Base-by-base conservation (phyloP, 2,329 filamentous ascomycete genomes). In the Monilinia polystroma region DNA sequence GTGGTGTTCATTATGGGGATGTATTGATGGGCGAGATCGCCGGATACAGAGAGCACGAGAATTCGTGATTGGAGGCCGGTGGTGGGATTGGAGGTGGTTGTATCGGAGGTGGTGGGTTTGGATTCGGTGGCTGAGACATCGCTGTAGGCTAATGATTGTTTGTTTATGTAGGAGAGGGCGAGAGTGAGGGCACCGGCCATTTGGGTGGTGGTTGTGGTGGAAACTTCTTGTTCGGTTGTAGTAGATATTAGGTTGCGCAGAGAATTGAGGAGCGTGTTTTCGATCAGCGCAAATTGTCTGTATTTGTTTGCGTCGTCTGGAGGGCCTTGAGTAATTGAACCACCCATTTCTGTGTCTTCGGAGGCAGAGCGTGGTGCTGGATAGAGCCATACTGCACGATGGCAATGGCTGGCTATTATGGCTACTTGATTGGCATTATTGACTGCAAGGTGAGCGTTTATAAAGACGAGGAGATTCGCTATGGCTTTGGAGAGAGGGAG, bases 1-100 rank as follows among this genome's bases (percentile, higher is more conserved):
- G 98, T 96, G 73, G 90, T 87, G 80, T 99, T 99, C 95, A 99
- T 99, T 72, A 96, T 95, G 0, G 94, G 90, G 66, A 99, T 99
- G 80, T 99, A 99, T 78, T 98, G 88, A 69, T 86, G 90, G 6
- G 93, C 88, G 0, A 96, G 86, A 73, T 94, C 91, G 53, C 85
- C 92, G 57, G 92, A 96, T 5, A 97, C 93, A 58, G 91, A 96
- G 64, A 99, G 78, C 70, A 98, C 88, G 65, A 99, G 84, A 74
- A 99, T 96, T 68, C 95, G 90, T 18, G 89, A 90, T 72, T 91
- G 89, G 26, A 95, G 81, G 23, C 85, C 82, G 2, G 80, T 74
- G 69, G 80, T 72, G 72, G 77, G 72, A 38, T 74, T 72, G 18
- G 69, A 66, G 58, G 71, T 67, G 54, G 70, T 67, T 52, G 66